Evolutionary conservation across 805 yeast genomes (phyloP).

Genomic region (Candida adriatica): DNA sequence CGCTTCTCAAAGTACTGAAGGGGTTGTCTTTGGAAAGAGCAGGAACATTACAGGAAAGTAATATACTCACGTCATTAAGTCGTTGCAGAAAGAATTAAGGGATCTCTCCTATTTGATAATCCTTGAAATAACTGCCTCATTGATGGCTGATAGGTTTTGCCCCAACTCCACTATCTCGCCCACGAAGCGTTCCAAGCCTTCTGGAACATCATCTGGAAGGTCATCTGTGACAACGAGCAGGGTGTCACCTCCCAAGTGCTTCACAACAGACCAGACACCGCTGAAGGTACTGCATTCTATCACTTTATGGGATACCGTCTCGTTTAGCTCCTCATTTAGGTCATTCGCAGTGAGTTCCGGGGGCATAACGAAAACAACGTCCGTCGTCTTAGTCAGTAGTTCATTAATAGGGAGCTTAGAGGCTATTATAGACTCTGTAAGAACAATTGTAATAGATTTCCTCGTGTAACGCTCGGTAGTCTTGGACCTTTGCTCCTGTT

Average conservation of each 20-base stretch:
- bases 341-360: constrained; percentile 23
- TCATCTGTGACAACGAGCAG: constrained; percentile 25
- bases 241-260: constrained; percentile 37
- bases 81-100: no score
- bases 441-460: constrained; percentile 18
- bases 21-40: constrained; percentile 46
- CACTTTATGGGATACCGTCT: constrained; percentile 22
- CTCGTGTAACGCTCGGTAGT: constrained; percentile 13
- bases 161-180: constrained; percentile 21
- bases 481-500: neutral
- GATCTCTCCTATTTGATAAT: constrained; percentile 9
- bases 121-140: constrained; percentile 19
- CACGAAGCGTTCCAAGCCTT: constrained; percentile 25
- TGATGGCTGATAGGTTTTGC: constrained; percentile 18
- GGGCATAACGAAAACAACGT: constrained; percentile 29
- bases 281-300: constrained; percentile 36
- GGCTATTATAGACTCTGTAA: constrained; percentile 22
- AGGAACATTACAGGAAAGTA: constrained; percentile 33
- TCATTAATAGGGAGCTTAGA: constrained; percentile 21
- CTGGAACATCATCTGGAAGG: constrained; percentile 23
- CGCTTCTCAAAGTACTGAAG: constrained; percentile 46
- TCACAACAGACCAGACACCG: constrained; percentile 50
- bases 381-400: constrained; percentile 20
- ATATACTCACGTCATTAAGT: no score
- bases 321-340: constrained; percentile 17